These are phyloP conservation scores for Tylopilus sp. DNA, from an alignment of 768 basidiomycete genomes.

Conservation along the genomic window DNA sequence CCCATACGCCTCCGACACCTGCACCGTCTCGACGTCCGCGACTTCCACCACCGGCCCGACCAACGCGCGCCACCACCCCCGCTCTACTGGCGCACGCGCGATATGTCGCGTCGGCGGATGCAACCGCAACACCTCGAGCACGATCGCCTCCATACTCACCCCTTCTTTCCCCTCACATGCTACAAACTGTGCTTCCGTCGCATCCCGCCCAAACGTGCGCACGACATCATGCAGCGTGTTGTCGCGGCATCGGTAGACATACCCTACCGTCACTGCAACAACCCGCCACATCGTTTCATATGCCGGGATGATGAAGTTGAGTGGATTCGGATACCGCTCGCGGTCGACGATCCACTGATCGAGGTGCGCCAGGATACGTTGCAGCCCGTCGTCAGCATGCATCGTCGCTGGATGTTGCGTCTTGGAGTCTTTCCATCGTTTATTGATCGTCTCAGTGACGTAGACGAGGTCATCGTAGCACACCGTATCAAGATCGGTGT, in stretches of 20 bases:
- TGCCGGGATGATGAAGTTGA: slow-evolving; percentile 55
- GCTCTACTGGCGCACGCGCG: slow-evolving; percentile 7
- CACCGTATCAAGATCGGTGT: slow-evolving; percentile 29
- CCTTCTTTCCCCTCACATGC: slow-evolving; percentile 10
- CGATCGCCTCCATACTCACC: slow-evolving; percentile 23
- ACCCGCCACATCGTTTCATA: slow-evolving; percentile 68
- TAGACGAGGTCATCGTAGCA: slow-evolving; percentile 34
- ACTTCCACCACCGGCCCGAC: slow-evolving; percentile 14
- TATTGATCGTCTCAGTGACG: slow-evolving; percentile 40
- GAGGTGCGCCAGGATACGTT: slow-evolving; percentile 28
- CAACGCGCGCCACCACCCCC: slow-evolving; percentile 12
- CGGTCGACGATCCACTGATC: slow-evolving; percentile 35
- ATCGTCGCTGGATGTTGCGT: slow-evolving; percentile 6
- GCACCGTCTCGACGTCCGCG: slow-evolving; percentile 23
- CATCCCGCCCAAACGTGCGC: slow-evolving; percentile 17
- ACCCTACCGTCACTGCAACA: slow-evolving; percentile 44
- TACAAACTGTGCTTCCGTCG: slow-evolving; percentile 19
- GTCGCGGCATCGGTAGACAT: slow-evolving; percentile 22
- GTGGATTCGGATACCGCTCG: slow-evolving; percentile 31
- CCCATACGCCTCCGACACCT: slow-evolving; percentile 24
- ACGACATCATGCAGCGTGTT: slow-evolving; percentile 26
- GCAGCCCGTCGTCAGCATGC: slow-evolving; percentile 29
- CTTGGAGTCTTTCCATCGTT: slow-evolving; percentile 26
- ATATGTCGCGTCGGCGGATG: slow-evolving; percentile 28
- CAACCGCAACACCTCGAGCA: slow-evolving; percentile 28